Conservation (phyloP, 2,329 filamentous ascomycete species). For the Pestalotiopsis sp. region DNA sequence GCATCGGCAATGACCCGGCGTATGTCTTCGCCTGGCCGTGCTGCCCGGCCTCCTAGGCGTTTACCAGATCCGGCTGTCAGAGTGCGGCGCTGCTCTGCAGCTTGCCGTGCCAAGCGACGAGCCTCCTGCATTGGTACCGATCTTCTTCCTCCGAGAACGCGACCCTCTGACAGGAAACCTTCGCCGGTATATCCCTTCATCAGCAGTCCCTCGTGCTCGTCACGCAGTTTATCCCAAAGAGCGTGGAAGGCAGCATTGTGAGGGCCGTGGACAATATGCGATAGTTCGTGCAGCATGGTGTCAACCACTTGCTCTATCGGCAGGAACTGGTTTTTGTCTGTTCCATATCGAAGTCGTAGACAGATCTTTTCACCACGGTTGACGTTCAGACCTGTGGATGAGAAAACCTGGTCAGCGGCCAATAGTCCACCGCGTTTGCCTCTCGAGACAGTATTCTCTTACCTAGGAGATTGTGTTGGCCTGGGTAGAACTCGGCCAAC, state of each 20-base stretch:
- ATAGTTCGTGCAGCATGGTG: slow-evolving; percentile 92
- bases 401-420: background rate
- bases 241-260: slow-evolving; percentile 84
- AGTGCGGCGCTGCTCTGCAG: slow-evolving; percentile 70
- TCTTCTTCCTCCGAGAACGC: slow-evolving; percentile 67
- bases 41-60: slow-evolving; percentile 67
- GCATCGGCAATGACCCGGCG: slow-evolving; percentile 73
- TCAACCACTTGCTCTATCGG: slow-evolving; percentile 80
- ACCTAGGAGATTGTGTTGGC: slow-evolving; percentile 74
- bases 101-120: slow-evolving; percentile 70
- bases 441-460: slow-evolving; percentile 19
- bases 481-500: slow-evolving; percentile 84
- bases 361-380: slow-evolving; percentile 79
- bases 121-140: slow-evolving; percentile 73
- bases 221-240: slow-evolving; percentile 86
- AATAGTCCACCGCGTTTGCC: background rate
- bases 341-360: slow-evolving; percentile 76
- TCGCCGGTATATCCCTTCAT: slow-evolving; percentile 89
- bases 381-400: slow-evolving; percentile 68
- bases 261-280: slow-evolving; percentile 83
- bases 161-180: slow-evolving; percentile 78
- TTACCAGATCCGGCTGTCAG: slow-evolving; percentile 67
- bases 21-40: slow-evolving; percentile 64
- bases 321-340: slow-evolving; percentile 76
- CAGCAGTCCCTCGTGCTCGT: slow-evolving; percentile 77